Evolutionary conservation across 176 grass and related monocot genomes (phyloP).

Genomic region (Cenchrus purpureus): DNA sequence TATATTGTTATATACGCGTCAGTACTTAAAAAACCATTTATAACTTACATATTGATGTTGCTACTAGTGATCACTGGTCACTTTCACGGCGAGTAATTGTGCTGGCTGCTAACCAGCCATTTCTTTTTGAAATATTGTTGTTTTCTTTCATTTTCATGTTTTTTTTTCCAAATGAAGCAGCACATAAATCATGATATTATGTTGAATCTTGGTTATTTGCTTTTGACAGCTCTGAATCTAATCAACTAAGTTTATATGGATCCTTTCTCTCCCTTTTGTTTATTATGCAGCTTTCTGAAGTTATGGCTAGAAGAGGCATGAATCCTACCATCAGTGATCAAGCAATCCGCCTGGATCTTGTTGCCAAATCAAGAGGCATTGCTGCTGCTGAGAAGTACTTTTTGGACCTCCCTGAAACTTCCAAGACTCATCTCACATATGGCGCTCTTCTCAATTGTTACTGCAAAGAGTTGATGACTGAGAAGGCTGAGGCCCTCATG

Average conservation of each 20-base stretch:
- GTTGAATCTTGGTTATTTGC: not conserved
- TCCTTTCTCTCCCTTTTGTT: slow-evolving; percentile 5
- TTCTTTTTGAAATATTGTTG: slow-evolving; percentile 1
- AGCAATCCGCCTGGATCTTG: slow-evolving; percentile 83
- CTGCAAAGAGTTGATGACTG: slow-evolving; percentile 72
- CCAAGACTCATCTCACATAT: slow-evolving; percentile 93
- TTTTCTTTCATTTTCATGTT: slow-evolving; percentile 17
- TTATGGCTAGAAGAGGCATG: slow-evolving; percentile 88
- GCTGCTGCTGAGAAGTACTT: slow-evolving; percentile 92
- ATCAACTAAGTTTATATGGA: not conserved
- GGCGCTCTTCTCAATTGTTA: slow-evolving; percentile 92
- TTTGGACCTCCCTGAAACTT: slow-evolving; percentile 82
- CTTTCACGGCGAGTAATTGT: slow-evolving; percentile 19
- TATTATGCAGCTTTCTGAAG: slow-evolving; percentile 71
- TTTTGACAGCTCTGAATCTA: slow-evolving; percentile 25
- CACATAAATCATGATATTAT: not conserved
- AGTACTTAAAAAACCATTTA: not conserved
- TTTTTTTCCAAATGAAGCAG: not conserved
- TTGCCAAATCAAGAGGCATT: slow-evolving; percentile 81
- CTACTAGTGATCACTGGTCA: not conserved
- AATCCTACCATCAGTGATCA: slow-evolving; percentile 82
- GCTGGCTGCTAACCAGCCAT: not conserved
- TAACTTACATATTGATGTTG: slow-evolving; percentile 9
- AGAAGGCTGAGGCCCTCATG: slow-evolving; percentile 79
- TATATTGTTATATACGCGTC: slow-evolving; percentile 15